Evolutionary conservation across 768 basidiomycete species (phyloP), one percentile per base, ranked within the genome.

Genomic region (Fistulinella prunicolor): DNA sequence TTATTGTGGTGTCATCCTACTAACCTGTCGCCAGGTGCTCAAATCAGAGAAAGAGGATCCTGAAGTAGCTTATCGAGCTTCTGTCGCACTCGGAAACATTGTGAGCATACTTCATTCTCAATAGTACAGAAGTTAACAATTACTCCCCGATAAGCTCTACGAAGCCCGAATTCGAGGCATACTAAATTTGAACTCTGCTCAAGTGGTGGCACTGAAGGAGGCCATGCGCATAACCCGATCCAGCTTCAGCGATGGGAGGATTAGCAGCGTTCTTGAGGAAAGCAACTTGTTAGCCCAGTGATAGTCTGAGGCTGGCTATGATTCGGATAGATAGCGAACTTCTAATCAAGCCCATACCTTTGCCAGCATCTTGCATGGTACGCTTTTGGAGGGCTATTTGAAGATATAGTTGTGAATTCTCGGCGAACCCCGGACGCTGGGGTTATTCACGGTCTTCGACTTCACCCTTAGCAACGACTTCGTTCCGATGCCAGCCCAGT

Each of bases 71-170:
- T 90, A 90, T 62, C 82, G 89, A 29, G 73, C 80, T 9, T 68
- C 83, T 10, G 86, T 88, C 23, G 88, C 79, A 6, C 71, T 91
- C 10, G 89, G 89, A 20, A 89, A 91, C 63, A 63, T 80, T 26
- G 89, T 89, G 54, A 58, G 79, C 64, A 42, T 38, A 19, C 30
- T 49, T 20, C 6, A 9, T 24, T 34, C 42, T 37, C 17, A 3
- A 20, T 39, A 35, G 30, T 46, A 7, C 44, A 12, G 35, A 42
- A 21, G 34, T 49, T 40, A 29, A 14, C 23, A 4, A 48, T 46
- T n/a, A 37, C 44, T 23, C 36, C 13, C 28, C 29, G 17, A 38
- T 37, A 50, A 89, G 86, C 67, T 78, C 4, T 73, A 78, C 54
- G 73, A 73, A 4, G 69, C 73, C 22, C 79, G 73, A 56, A 64